Conservation (phyloP, 257 asterid species). For the Solanum chiquidenum region DNA sequence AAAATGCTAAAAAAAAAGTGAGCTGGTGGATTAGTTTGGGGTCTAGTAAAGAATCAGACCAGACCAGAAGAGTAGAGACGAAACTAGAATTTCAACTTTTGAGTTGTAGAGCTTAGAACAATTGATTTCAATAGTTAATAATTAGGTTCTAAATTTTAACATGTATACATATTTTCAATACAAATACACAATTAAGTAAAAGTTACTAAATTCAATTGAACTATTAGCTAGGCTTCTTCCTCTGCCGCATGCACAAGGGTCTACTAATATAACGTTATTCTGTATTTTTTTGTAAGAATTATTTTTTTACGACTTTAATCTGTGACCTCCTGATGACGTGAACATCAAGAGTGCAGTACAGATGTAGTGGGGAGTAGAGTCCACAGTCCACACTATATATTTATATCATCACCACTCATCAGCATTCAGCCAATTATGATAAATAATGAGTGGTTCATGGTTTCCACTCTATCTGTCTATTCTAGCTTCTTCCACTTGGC, state of each 20-base stretch:
- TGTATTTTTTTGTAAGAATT: fast-evolving
- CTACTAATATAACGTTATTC: too few species aligned
- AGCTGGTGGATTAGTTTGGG: neutral
- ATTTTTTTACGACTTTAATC: fast-evolving
- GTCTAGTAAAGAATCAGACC: too few species aligned
- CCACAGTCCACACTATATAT: neutral
- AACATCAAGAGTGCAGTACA: neutral
- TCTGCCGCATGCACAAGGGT: fast-evolving
- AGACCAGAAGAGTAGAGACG: neutral
- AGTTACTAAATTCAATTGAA: too few species aligned
- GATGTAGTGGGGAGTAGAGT: neutral
- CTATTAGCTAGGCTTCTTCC: too few species aligned
- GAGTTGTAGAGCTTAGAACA: neutral
- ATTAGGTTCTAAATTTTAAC: too few species aligned
- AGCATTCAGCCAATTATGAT: neutral
- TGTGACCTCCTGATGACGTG: neutral
- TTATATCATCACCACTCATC: neutral
- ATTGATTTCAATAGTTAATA: too few species aligned
- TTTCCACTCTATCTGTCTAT: neutral
- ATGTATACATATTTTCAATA: too few species aligned
- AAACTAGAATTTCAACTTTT: too few species aligned
- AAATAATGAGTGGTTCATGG: neutral
- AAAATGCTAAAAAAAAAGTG: neutral
- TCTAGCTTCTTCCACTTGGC: neutral
- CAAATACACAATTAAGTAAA: too few species aligned